Conservation (phyloP, 805 yeast species). For the Debaryomyces prosopidis region DNA sequence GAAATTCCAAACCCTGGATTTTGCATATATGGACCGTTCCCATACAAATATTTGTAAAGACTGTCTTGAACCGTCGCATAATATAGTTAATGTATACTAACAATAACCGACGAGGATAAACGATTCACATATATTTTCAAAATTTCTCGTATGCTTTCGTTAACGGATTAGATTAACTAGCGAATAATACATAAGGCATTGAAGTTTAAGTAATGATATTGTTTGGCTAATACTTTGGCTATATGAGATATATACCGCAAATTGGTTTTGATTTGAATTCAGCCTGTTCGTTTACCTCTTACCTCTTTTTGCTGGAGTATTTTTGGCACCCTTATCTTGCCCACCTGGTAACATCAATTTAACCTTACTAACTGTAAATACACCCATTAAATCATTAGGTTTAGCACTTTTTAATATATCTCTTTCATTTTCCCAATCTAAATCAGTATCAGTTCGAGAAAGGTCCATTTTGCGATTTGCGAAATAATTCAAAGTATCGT, state of each 20-base stretch:
- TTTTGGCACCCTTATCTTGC: background rate
- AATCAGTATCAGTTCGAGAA: conserved; percentile 45
- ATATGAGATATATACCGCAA: too few relatives aligned
- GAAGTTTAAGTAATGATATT: too few relatives aligned
- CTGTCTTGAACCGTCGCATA: conserved; percentile 21
- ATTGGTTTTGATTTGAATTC: too few relatives aligned
- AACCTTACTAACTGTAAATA: conserved; percentile 70
- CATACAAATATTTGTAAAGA: conserved; percentile 49
- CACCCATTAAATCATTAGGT: conserved; percentile 64
- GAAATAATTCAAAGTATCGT: conserved; percentile 65
- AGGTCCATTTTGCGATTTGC: conserved; percentile 46
- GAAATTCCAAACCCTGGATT: conserved; percentile 52
- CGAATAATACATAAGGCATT: too few relatives aligned
- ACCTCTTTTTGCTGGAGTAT: conserved; percentile 1
- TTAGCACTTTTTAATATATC: conserved; percentile 56
- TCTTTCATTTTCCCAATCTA: conserved; percentile 74
- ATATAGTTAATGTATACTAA: too few relatives aligned
- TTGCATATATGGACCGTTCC: conserved; percentile 53
- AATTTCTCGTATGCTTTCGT: too few relatives aligned
- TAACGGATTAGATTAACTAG: too few relatives aligned
- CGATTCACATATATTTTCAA: too few relatives aligned
- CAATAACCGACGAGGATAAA: too few relatives aligned
- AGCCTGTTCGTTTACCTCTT: background rate
- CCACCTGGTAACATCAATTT: conserved; percentile 60
- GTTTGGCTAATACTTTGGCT: too few relatives aligned